These are phyloP conservation scores for Mycena rebaudengoi DNA, from an alignment of 768 basidiomycete genomes.

Conservation along the genomic window DNA sequence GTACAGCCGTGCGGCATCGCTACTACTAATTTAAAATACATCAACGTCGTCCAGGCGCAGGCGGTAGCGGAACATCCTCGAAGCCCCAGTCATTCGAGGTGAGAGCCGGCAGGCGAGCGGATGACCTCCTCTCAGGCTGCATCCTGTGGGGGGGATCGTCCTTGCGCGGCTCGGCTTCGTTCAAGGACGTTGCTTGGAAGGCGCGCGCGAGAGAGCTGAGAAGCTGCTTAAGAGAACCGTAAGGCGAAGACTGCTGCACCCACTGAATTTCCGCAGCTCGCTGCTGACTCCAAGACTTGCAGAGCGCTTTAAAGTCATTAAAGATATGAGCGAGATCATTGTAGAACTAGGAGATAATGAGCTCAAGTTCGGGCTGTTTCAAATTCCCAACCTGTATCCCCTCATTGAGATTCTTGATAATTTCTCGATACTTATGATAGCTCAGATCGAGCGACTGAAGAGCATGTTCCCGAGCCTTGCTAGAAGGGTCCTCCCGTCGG, in stretches of 20 bases:
- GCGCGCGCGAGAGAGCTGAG: slow-evolving; percentile 52
- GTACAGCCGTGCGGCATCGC: no score
- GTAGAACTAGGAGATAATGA: slow-evolving; percentile 73
- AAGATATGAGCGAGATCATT: slow-evolving; percentile 83
- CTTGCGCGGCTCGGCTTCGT: slow-evolving; percentile 26
- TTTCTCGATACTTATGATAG: slow-evolving; percentile 88
- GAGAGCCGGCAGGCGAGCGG: slow-evolving; percentile 54
- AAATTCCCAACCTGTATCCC: slow-evolving; percentile 82
- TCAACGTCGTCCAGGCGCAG: slow-evolving; percentile 38
- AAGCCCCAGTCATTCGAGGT: slow-evolving; percentile 62
- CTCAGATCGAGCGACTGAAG: slow-evolving; percentile 86
- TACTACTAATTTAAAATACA: no score
- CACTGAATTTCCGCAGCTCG: slow-evolving; percentile 82
- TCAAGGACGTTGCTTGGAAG: slow-evolving; percentile 47
- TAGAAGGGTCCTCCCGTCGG: slow-evolving; percentile 76
- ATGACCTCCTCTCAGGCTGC: slow-evolving; percentile 36
- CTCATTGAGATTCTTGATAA: slow-evolving; percentile 85
- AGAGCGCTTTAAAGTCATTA: slow-evolving; percentile 76
- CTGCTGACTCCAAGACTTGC: slow-evolving; percentile 75
- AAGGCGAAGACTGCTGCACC: slow-evolving; percentile 34
- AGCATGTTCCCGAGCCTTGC: slow-evolving; percentile 84
- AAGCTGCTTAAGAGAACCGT: slow-evolving; percentile 13
- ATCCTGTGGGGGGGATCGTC: slow-evolving; percentile 20
- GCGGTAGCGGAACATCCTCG: slow-evolving; percentile 58
- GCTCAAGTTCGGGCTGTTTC: not conserved